Conservation (phyloP, 768 basidiomycete species). For the Podaxis carcinomalis region DNA sequence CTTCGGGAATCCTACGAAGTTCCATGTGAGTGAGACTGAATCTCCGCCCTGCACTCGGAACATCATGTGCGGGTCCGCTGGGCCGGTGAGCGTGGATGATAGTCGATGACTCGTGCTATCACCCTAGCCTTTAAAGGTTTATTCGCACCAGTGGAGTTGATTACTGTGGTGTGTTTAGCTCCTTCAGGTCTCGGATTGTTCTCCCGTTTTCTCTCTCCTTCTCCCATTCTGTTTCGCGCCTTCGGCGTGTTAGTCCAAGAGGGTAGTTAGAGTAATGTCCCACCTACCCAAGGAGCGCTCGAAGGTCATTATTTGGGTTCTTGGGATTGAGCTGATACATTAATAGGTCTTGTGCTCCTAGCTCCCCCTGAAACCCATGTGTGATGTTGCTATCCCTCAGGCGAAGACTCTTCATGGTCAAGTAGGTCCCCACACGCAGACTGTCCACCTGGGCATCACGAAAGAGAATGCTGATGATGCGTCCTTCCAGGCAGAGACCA, state of each 20-base stretch:
- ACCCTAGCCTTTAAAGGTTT: slow-evolving; percentile 38
- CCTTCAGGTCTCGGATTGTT: not conserved
- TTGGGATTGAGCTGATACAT: slow-evolving; percentile 37
- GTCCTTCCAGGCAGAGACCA: slow-evolving; percentile 45
- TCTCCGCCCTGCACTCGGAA: slow-evolving; percentile 52
- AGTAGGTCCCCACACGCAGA: slow-evolving; percentile 37
- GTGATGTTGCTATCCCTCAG: slow-evolving; percentile 31
- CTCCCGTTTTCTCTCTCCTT: not conserved
- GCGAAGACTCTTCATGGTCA: slow-evolving; percentile 48
- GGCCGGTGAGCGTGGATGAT: slow-evolving; percentile 45
- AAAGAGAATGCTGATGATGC: slow-evolving; percentile 48
- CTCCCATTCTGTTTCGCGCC: slow-evolving; percentile 1
- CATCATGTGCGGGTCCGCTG: slow-evolving; percentile 49
- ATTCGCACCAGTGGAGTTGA: slow-evolving; percentile 17
- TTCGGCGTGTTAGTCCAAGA: not conserved
- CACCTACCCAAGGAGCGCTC: slow-evolving; percentile 38
- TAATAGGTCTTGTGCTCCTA: slow-evolving; percentile 43
- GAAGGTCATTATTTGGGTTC: slow-evolving; percentile 33
- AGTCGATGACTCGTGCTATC: slow-evolving; percentile 49
- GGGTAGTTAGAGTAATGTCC: not conserved
- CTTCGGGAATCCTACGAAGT: slow-evolving; percentile 36
- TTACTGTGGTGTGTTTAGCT: not conserved
- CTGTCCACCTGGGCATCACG: slow-evolving; percentile 41
- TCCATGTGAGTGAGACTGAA: not conserved
- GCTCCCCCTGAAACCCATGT: slow-evolving; percentile 32